Evolutionary conservation across 176 grass and related monocot genomes (phyloP), one percentile per base, ranked within the genome.

Genomic region (Cenchrus americanus): DNA sequence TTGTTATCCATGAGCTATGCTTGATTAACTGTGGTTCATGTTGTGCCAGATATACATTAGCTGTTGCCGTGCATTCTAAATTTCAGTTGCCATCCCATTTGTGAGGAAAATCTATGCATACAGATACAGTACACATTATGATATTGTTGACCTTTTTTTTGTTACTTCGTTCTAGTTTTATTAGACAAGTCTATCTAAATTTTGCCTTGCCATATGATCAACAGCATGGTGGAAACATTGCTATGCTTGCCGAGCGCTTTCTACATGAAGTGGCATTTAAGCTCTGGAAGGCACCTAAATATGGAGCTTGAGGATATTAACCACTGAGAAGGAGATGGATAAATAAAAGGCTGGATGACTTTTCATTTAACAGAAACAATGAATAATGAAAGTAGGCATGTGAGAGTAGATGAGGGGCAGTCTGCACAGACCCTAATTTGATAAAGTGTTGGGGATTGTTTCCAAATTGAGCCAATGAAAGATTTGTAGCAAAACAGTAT

Each of bases 261-360:
- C 85, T 98, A n/a, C 91, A 90, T 67, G 96, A 98, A 53, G 89
- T 98, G 83, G 93, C 96, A 42, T 98, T 98, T 84, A 98, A 98
- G 73, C 89, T 90, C 70, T 98, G 93, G 96, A 98, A 98, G 85
- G 91, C 96, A 17, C 96, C 96, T 1, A 98, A 98, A 81, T 98
- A 98, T 90, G 91, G 93, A 84, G 96, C 93, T 43, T 98, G 14
- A 74, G 57, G 19, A 21, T 69, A 19, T 82, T 49, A 14, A 71
- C 46, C 55, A 1, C 22, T 22, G 43, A 14, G 27, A 47, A 83
- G 46, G 22, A 5, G 26, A 9, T 5, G 42, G 49, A 78, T 72
- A 67, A 82, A 70, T 46, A 75, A 42, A 47, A 1, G 18, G 17
- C 18, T 22, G 6, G 14, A 62, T 80, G 70, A 14, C 46, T 78